A percentile compares a stretch with the other conserved stretches of the same genome.
These are phyloP conservation scores for Ophiostoma piceae DNA, from an alignment of 2,329 filamentous ascomycete genomes.

Conservation along the genomic window DNA sequence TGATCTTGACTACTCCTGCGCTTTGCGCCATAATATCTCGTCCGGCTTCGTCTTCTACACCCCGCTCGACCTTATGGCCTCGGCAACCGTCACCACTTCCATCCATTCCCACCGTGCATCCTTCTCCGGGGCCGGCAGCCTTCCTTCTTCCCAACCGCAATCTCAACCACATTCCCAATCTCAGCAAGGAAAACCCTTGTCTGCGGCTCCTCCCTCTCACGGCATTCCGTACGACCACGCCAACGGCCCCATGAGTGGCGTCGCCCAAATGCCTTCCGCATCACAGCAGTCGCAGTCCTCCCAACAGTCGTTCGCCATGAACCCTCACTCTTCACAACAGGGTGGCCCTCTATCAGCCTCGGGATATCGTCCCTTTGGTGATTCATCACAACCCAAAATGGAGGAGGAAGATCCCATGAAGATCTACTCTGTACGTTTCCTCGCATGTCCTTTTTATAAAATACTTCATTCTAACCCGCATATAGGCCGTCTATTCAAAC, in stretches of 20 bases:
- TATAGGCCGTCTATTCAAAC: constrained; percentile 78
- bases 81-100: constrained; percentile 35
- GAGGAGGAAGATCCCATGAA: constrained; percentile 44
- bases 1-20: neutral
- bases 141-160: constrained; percentile 20
- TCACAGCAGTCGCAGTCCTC: constrained; percentile 38
- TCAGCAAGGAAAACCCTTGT: constrained; percentile 13
- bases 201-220: constrained; percentile 14
- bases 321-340: constrained; percentile 47
- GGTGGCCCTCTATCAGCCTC: constrained; percentile 34
- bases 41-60: neutral
- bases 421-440: constrained; percentile 56
- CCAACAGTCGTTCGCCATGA: constrained; percentile 54
- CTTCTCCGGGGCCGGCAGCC: constrained; percentile 28
- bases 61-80: constrained; percentile 33
- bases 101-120: constrained; percentile 29
- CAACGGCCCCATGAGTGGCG: constrained; percentile 19
- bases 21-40: neutral
- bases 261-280: constrained; percentile 29
- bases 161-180: constrained; percentile 22
- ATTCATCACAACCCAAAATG: constrained; percentile 32
- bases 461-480: neutral
- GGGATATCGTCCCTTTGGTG: constrained; percentile 40
- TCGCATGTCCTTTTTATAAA: too few relatives aligned
- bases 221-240: constrained; percentile 26